Conservation (phyloP, 176 grass and related monocot species). For the Carex myosuroides region DNA sequence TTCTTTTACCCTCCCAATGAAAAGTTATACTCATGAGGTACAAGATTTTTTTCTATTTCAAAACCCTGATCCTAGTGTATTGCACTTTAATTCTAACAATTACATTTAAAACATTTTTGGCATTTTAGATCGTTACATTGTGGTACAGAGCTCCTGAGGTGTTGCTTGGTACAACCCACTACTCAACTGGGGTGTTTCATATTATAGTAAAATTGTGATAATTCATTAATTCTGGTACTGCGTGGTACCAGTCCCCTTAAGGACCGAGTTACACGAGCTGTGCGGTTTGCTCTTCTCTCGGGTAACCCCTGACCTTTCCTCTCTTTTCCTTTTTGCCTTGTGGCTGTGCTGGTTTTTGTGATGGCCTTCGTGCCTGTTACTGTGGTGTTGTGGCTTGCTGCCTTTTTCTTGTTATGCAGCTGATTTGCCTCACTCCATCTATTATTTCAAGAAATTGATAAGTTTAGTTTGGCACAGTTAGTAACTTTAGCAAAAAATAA, state of each 20-base stretch:
- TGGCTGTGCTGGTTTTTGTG: too few species aligned
- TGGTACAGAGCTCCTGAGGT: conserved; percentile 99
- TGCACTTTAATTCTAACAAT: neutral
- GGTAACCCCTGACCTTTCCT: too few species aligned
- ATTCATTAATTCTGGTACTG: neutral
- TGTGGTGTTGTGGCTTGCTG: too few species aligned
- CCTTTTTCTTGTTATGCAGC: too few species aligned
- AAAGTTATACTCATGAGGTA: conserved; percentile 99
- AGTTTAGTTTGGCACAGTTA: too few species aligned
- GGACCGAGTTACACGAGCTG: neutral
- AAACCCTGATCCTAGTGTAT: neutral
- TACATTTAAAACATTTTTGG: neutral
- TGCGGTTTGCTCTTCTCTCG: too few species aligned
- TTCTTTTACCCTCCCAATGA: conserved; percentile 75
- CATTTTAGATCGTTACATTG: conserved; percentile 78
- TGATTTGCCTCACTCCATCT: too few species aligned
- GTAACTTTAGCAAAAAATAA: too few species aligned
- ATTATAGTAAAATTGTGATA: neutral
- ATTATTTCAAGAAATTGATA: too few species aligned
- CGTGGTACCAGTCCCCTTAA: neutral
- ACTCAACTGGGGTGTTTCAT: conserved; percentile 66
- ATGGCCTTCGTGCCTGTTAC: too few species aligned
- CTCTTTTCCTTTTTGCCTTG: too few species aligned
- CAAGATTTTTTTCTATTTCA: neutral
- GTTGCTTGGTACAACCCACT: conserved; percentile 77